phyloP scores from a whole-genome alignment of 2,329 filamentous ascomycete genomes.

The Cladorrhinum sp. region DNA sequence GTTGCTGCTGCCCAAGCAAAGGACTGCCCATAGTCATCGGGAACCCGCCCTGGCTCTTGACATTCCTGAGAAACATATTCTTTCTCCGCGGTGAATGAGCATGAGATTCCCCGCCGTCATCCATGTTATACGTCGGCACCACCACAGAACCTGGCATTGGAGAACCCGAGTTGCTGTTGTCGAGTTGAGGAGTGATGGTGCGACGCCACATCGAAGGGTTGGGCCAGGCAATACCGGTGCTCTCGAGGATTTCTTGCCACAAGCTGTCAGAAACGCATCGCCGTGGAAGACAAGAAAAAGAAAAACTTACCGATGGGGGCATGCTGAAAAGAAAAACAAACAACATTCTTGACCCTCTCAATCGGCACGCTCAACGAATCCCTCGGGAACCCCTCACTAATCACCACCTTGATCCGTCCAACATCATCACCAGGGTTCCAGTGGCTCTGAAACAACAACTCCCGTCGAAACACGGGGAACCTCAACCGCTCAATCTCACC shows the following conservation, averaged over 20 bases:
- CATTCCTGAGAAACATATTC: slow-evolving; percentile 21
- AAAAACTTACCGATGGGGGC: slow-evolving; percentile 64
- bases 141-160: slow-evolving; percentile 35
- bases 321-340: slow-evolving; percentile 82
- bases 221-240: slow-evolving; percentile 75
- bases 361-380: slow-evolving; percentile 52
- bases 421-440: slow-evolving; percentile 71
- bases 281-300: not conserved
- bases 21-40: not conserved
- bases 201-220: slow-evolving; percentile 67
- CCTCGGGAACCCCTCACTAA: slow-evolving; percentile 69
- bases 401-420: slow-evolving; percentile 72
- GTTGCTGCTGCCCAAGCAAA: too few relatives aligned
- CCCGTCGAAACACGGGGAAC: slow-evolving; percentile 70
- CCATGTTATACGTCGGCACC: slow-evolving; percentile 40
- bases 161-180: slow-evolving; percentile 30
- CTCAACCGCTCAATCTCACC: slow-evolving; percentile 60
- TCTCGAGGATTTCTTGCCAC: slow-evolving; percentile 71
- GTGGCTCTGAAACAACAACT: slow-evolving; percentile 64
- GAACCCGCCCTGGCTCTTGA: slow-evolving; percentile 16
- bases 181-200: slow-evolving; percentile 20
- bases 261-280: slow-evolving; percentile 17
- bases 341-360: slow-evolving; percentile 67
- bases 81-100: slow-evolving; percentile 57
- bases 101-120: slow-evolving; percentile 54